Base-by-base conservation (phyloP, 2,329 filamentous ascomycete species). In the Fusarium hostae region DNA sequence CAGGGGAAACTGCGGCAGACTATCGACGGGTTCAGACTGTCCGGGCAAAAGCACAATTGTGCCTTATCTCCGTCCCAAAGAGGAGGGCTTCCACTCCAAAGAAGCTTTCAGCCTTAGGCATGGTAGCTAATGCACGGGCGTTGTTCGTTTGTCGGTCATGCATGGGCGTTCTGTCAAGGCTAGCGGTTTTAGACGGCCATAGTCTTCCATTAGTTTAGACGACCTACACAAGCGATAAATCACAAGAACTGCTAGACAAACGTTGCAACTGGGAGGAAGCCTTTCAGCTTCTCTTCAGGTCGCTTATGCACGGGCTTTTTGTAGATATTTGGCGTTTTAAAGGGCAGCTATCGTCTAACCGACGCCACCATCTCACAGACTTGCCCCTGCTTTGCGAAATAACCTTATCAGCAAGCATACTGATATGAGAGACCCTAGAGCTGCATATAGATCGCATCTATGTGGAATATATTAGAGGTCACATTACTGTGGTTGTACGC, bases 281-380 rank as follows among this genome's bases (percentile, higher is more conserved):
- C 13, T 28, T 39, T 28, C 24, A 52, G 24, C 13, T 2, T 5
- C 18, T n/a, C 9, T 34, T 9, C 16, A 18, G 18, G 2, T 30
- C 12, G 8, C 35, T 10, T 13, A 54, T 41, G 50, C 24, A 22
- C n/a, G 7, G 34, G 50, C 50, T 10, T 41, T 54, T 3, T 54
- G 50, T 41, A 5, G 22, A 3, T 30, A 41, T 54, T 30, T 3
- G 50, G 35, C 15, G 35, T 54, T 26, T 30, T 3, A 4, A 4
- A 9, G 7, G 3, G 34, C 8, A 0, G 18, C 15, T 30, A 18
- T 12, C 22, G 0, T 6, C 32, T 6, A n/a, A 16, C 0, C 22
- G 32, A 37, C 37, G 18, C 22, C 1, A 26, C 22, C 48, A 26
- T n/a, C 13, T n/a, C 24, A 11, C 0, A 30, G 34, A 12, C 20